phyloP scores from a whole-genome alignment of 495 filamentous ascomycete species.

The Amniculicola lignicola region DNA sequence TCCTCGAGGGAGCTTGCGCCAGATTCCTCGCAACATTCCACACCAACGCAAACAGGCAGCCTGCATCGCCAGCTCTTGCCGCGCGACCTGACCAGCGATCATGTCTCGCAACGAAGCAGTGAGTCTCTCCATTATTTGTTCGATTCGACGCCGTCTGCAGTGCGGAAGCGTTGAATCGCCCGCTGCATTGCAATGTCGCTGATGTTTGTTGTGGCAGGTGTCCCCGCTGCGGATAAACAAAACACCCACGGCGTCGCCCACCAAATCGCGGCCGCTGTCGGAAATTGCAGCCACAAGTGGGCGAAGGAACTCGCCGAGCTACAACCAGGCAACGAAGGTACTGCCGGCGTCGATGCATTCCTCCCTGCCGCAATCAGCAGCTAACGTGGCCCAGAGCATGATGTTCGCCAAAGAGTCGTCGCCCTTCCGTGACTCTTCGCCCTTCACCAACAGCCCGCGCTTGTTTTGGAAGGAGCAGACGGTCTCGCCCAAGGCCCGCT shows the following conservation, averaged over 20 bases:
- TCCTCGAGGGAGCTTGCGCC: constrained; percentile 25
- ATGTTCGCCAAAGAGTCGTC: constrained; percentile 65
- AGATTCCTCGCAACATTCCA: constrained; percentile 32
- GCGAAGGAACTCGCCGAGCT: constrained; percentile 46
- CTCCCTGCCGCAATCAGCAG: not conserved
- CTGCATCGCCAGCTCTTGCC: constrained; percentile 21
- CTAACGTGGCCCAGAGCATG: constrained; percentile 41
- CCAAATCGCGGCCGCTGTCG: constrained; percentile 42
- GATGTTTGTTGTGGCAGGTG: constrained; percentile 38
- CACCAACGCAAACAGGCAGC: constrained; percentile 18
- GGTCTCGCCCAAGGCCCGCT: constrained; percentile 56
- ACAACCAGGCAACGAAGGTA: constrained; percentile 44
- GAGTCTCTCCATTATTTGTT: constrained; percentile 1
- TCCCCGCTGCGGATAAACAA: constrained; percentile 46
- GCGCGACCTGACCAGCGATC: not conserved
- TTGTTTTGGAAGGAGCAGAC: constrained; percentile 84
- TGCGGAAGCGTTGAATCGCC: too few species aligned
- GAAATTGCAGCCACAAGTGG: constrained; percentile 42
- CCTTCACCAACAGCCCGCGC: constrained; percentile 58
- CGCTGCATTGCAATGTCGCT: too few species aligned
- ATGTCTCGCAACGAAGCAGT: constrained; percentile 33
- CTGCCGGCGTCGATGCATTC: constrained; percentile 19
- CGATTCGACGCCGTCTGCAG: not conserved
- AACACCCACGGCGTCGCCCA: constrained; percentile 33
- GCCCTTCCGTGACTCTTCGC: constrained; percentile 61